Percentiles rank a stretch among this genome's conserved stretches.
Evolutionary conservation across 164 flowering plant species (phyloP).

Genomic region (Piper betle): DNA sequence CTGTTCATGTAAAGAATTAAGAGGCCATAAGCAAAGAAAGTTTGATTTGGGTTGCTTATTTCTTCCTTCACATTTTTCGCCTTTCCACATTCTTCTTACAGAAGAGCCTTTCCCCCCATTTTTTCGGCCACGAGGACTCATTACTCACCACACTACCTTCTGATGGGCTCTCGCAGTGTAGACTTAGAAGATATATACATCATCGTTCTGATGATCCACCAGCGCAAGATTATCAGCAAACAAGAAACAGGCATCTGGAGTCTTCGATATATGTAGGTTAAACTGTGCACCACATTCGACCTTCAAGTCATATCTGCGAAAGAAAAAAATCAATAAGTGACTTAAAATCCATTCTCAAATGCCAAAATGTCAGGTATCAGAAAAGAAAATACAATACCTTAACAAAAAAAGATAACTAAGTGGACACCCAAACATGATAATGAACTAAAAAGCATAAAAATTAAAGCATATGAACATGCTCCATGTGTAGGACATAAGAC

Average conservation of each 20-base stretch:
- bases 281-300: constrained; percentile 61
- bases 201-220: constrained; percentile 56
- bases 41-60: constrained; percentile 1
- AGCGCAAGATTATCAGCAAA: constrained; percentile 77
- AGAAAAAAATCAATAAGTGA: background rate
- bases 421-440: no score
- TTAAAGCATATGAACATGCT: no score
- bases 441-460: no score
- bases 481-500: no score
- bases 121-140: constrained; percentile 50
- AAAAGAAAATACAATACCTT: background rate
- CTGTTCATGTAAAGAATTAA: constrained; percentile 20
- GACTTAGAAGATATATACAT: constrained; percentile 61
- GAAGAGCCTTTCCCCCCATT: constrained; percentile 51
- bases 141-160: constrained; percentile 3
- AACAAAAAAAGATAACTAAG: no score
- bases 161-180: constrained; percentile 21
- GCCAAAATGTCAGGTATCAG: background rate
- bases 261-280: constrained; percentile 52
- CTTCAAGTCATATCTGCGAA: constrained; percentile 68
- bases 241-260: constrained; percentile 98
- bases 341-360: background rate
- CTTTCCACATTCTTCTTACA: constrained; percentile 17
- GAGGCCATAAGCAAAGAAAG: constrained; percentile 3
- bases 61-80: constrained; percentile 8